phyloP scores from a whole-genome alignment of 1,284 basidiomycete genomes.

The Porogramme epimiltina region DNA sequence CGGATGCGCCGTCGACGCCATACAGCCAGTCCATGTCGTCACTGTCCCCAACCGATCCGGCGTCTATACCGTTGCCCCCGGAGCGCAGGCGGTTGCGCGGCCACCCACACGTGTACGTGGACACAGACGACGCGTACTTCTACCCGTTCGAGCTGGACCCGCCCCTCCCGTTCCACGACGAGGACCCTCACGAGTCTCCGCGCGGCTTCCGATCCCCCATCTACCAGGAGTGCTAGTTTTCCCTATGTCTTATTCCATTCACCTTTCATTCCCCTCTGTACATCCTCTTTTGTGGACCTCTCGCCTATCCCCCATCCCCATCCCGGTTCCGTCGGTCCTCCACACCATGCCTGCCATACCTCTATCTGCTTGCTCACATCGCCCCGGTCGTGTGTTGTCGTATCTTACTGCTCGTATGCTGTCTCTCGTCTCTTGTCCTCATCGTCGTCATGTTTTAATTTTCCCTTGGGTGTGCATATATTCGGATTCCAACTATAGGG shows the following conservation, averaged over 20 bases:
- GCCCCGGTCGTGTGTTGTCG: conserved; percentile 13
- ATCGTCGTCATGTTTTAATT: conserved; percentile 19
- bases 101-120: conserved; percentile 60
- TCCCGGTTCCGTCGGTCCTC: conserved; percentile 1
- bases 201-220: conserved; percentile 36
- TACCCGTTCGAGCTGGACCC: conserved; percentile 68
- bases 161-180: conserved; percentile 57
- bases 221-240: conserved; percentile 63
- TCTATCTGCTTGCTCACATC: background rate
- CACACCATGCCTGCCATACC: background rate
- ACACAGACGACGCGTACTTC: conserved; percentile 58
- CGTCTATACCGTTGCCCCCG: conserved; percentile 49
- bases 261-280: conserved; percentile 1
- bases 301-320: background rate
- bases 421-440: background rate
- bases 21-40: conserved; percentile 42
- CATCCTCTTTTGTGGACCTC: conserved; percentile 4
- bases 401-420: conserved; percentile 25
- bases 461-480: conserved; percentile 17
- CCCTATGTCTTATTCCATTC: conserved; percentile 15
- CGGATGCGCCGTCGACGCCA: conserved; percentile 66
- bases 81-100: conserved; percentile 51
- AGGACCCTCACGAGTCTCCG: conserved; percentile 47
- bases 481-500: conserved; percentile 22
- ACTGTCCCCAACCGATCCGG: conserved; percentile 39